Evolutionary conservation across 495 filamentous ascomycete species (phyloP).

Genomic region (Filosporella fistucella): DNA sequence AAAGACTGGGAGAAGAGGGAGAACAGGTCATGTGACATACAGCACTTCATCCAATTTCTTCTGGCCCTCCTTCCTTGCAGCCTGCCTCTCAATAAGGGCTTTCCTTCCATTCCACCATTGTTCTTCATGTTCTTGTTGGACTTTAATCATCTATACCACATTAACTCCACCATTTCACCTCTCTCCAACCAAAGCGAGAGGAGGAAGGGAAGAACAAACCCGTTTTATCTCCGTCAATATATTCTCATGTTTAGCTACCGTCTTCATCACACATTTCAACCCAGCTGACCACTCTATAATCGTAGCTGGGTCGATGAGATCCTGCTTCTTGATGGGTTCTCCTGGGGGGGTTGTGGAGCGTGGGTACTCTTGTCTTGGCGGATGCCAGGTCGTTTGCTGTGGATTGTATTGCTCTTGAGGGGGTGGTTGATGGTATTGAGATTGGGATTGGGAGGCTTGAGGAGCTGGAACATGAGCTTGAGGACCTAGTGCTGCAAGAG

Average conservation of each 20-base stretch:
- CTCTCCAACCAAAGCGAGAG: too few species aligned
- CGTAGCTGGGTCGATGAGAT: conserved; percentile 41
- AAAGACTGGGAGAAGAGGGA: background rate
- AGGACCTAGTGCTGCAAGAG: conserved; percentile 39
- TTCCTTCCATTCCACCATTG: conserved; percentile 57
- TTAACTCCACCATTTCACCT: background rate
- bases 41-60: conserved; percentile 45
- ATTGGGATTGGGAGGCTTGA: conserved; percentile 3
- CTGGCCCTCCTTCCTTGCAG: conserved; percentile 40
- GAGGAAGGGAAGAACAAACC: conserved; percentile 24
- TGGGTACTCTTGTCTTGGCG: conserved; percentile 3
- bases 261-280: conserved; percentile 56
- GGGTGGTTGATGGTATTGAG: conserved; percentile 15
- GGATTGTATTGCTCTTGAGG: conserved; percentile 10
- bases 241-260: conserved; percentile 45
- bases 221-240: conserved; percentile 34
- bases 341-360: conserved; percentile 1
- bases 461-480: too few species aligned
- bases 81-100: conserved; percentile 46
- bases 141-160: conserved; percentile 47
- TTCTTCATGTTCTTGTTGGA: conserved; percentile 59
- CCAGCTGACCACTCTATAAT: conserved; percentile 65
- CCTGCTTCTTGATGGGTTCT: background rate
- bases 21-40: conserved; percentile 20
- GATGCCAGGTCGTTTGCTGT: too few species aligned